phyloP scores from a whole-genome alignment of 768 basidiomycete genomes.

The Naganishia randhawae region DNA sequence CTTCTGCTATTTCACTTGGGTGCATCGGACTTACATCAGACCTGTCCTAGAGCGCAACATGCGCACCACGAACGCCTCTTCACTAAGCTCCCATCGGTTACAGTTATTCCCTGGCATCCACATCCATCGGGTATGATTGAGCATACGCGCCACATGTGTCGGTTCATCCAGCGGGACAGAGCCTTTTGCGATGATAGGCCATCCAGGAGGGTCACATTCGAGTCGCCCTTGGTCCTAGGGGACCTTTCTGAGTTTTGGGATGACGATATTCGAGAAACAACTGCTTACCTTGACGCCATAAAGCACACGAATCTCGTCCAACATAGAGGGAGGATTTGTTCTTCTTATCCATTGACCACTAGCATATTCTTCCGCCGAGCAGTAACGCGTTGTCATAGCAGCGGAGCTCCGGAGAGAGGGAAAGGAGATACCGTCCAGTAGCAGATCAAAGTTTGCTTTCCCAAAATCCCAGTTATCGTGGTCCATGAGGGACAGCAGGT shows the following conservation, averaged over 20 bases:
- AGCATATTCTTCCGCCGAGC: slow-evolving; percentile 19
- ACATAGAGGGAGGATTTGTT: background rate
- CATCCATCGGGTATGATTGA: slow-evolving; percentile 1
- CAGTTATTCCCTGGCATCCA: background rate
- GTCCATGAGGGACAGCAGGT: background rate
- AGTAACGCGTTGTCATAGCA: background rate
- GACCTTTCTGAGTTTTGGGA: too few relatives aligned
- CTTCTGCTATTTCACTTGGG: background rate
- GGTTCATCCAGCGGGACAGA: slow-evolving; percentile 1
- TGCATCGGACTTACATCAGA: slow-evolving; percentile 7
- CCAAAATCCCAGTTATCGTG: background rate
- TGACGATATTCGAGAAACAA: background rate
- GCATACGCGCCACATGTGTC: slow-evolving; percentile 13
- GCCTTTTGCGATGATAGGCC: slow-evolving; percentile 13
- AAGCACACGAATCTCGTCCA: slow-evolving; percentile 4
- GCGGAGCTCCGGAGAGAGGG: background rate
- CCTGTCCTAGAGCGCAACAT: slow-evolving; percentile 25
- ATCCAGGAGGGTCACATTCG: slow-evolving; percentile 20
- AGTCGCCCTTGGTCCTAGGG: slow-evolving; percentile 13
- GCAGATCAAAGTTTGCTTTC: background rate
- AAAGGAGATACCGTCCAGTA: background rate
- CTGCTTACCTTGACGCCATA: slow-evolving; percentile 22
- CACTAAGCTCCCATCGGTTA: background rate
- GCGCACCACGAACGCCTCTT: slow-evolving; percentile 22
- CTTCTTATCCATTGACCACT: slow-evolving; percentile 15